Evolutionary conservation across 169 alveolate genomes (phyloP).

Genomic region (Plasmodium vivax): DNA sequence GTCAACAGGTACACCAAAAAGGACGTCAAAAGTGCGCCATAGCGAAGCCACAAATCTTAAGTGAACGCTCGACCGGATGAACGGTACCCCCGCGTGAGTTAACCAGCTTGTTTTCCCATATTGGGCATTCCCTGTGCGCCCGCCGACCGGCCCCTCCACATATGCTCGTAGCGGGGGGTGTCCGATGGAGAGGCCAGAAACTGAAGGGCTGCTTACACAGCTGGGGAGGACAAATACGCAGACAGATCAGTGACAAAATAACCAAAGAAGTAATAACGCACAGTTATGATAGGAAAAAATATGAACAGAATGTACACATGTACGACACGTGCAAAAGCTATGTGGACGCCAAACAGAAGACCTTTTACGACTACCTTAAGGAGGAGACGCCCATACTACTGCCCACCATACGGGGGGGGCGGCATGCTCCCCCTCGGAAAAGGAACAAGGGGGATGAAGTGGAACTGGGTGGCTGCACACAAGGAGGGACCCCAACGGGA

Average conservation of each 20-base stretch:
- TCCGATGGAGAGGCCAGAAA: slow-evolving; percentile 20
- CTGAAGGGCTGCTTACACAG: not conserved
- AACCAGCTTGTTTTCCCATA: not conserved
- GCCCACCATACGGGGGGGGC: not conserved
- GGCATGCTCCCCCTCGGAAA: not conserved
- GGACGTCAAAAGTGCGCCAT: not conserved
- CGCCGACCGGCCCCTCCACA: not conserved
- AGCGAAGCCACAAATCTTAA: not conserved
- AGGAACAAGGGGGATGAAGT: not conserved
- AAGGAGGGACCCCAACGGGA: not conserved
- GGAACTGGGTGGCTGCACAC: not conserved
- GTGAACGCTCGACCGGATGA: not conserved
- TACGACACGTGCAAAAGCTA: slow-evolving; percentile 56
- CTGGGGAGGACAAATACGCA: not conserved
- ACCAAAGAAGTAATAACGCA: slow-evolving; percentile 49
- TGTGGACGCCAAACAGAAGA: slow-evolving; percentile 58
- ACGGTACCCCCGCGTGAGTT: not conserved
- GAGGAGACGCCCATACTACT: slow-evolving; percentile 4
- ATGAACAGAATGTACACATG: slow-evolving; percentile 34
- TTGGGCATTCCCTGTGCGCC: not conserved
- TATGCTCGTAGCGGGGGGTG: not conserved
- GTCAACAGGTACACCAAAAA: not conserved
- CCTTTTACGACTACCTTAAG: slow-evolving; percentile 38
- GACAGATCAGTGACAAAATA: slow-evolving; percentile 30
- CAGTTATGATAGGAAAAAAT: slow-evolving; percentile 52